These are phyloP conservation scores for Tetrapisispora fleetii DNA, from an alignment of 805 yeast species.

Conservation along the genomic window DNA sequence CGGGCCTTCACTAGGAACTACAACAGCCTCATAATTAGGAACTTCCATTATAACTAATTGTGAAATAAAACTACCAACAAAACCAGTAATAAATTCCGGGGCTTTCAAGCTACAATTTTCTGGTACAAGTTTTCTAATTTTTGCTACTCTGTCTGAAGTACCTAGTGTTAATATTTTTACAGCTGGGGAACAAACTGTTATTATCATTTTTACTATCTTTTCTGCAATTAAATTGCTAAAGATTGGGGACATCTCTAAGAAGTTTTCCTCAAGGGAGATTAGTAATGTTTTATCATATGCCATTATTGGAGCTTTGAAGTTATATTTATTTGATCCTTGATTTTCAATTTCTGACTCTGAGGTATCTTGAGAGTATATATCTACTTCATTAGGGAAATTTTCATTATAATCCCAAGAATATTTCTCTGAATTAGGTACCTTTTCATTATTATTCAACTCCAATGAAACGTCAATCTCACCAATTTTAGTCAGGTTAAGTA, in stretches of 20 bases:
- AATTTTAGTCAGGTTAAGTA: constrained; percentile 5
- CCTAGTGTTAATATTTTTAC: constrained; percentile 15
- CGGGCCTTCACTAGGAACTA: constrained; percentile 50
- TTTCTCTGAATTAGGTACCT: background rate
- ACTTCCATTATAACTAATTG: constrained; percentile 9
- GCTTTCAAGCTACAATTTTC: constrained; percentile 35
- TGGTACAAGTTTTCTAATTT: constrained; percentile 16
- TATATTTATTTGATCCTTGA: constrained; percentile 1
- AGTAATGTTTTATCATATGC: constrained; percentile 14
- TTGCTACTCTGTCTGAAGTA: constrained; percentile 22
- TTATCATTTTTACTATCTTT: constrained; percentile 14
- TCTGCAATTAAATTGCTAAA: constrained; percentile 25
- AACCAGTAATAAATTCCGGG: constrained; percentile 54
- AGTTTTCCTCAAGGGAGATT: constrained; percentile 21
- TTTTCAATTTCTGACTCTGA: too few relatives aligned
- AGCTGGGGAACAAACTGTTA: constrained; percentile 29
- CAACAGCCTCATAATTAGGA: constrained; percentile 9
- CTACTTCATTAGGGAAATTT: constrained; percentile 22
- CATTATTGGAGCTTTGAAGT: constrained; percentile 14
- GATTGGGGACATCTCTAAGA: constrained; percentile 29
- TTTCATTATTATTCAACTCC: constrained; percentile 2
- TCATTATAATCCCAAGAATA: constrained; percentile 20
- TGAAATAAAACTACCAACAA: constrained; percentile 38
- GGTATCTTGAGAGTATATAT: constrained; percentile 5
- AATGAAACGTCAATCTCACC: constrained; percentile 13